Base-by-base conservation (phyloP, 1,284 basidiomycete genomes). In the Boletus mariae region DNA sequence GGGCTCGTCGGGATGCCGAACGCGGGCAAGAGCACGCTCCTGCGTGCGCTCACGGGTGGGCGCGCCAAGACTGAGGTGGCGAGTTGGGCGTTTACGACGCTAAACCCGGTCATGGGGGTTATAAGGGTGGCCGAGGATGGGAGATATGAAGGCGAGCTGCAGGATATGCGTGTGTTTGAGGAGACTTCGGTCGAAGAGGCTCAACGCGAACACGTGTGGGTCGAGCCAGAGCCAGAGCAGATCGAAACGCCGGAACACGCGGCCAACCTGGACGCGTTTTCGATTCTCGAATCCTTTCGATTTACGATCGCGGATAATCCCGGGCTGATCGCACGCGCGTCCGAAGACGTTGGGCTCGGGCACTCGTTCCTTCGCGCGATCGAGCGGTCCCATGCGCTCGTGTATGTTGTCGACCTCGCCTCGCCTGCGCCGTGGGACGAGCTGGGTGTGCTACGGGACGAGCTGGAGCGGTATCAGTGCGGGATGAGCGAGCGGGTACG, bases 241-340 rank as follows among this genome's bases (percentile, higher is more conserved):
- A 40, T 47, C 12, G 49, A 43, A 1, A 0, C 25, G 7, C 10
- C 15, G 0, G 40, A 61, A 13, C 15, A 32, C 11, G 28, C 47
- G 15, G 43, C 47, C n/a, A 45, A 56, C 31, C 35, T 66, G 40
- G 45, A 79, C 58, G 68, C 72, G 31, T 82, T 83, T 54, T 79
- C 80, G 58, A 59, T 79, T 20, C 73, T 79, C 47, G 94, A 96
- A 69, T 73, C 76, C 2, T 87, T 91, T 66, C 82, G 96, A 3
- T 94, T 98, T 73, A 95, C 92, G 1, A 86, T 99, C 53, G 91
- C 94, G n/a, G 96, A 99, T 73, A 97, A 98, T 65, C 96, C 97
- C 0, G 96, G 96, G 11, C 83, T 99, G 29, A 87, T 98, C 47
- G 80, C 83, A 7, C 80, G 82, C 10, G 92, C 95, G 1, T 90